phyloP scores from a whole-genome alignment of 75 land plant genomes.

The Ceratopteris richardii region DNA sequence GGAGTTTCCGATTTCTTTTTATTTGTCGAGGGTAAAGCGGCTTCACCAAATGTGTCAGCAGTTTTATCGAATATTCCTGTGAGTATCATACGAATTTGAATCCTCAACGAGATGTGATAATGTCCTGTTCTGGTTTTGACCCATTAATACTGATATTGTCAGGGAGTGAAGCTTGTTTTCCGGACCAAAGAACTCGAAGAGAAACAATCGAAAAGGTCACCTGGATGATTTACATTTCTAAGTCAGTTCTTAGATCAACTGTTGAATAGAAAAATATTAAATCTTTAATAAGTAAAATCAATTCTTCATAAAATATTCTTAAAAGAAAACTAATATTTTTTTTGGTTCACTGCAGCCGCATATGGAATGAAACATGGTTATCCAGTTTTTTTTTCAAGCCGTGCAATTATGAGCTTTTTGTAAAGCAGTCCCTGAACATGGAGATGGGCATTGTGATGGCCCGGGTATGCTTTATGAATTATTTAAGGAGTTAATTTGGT shows the following conservation, averaged over 20 bases:
- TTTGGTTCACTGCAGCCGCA: constrained; percentile 51
- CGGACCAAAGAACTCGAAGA: constrained; percentile 89
- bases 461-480: constrained; percentile 14
- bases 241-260: neutral
- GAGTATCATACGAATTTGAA: too few relatives aligned
- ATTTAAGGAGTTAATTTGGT: neutral
- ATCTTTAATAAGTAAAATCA: too few relatives aligned
- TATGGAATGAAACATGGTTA: constrained; percentile 99
- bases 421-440: constrained; percentile 97
- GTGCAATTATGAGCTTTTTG: constrained; percentile 96
- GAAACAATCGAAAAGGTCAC: constrained; percentile 83
- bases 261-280: too few relatives aligned
- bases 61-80: constrained; percentile 83
- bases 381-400: constrained; percentile 90
- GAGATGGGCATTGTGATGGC: constrained; percentile 99
- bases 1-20: constrained; percentile 80
- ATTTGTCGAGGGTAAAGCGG: constrained; percentile 98
- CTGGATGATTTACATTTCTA: neutral
- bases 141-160: constrained; percentile 8
- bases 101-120: too few relatives aligned
- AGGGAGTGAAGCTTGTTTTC: constrained; percentile 92
- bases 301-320: too few relatives aligned
- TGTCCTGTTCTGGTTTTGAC: too few relatives aligned
- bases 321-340: neutral
- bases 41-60: constrained; percentile 58